Percentiles rank a stretch among this genome's conserved stretches.
These are phyloP conservation scores for Tolypocladium tropicale DNA, from an alignment of 2,329 filamentous ascomycete genomes.

Conservation along the genomic window DNA sequence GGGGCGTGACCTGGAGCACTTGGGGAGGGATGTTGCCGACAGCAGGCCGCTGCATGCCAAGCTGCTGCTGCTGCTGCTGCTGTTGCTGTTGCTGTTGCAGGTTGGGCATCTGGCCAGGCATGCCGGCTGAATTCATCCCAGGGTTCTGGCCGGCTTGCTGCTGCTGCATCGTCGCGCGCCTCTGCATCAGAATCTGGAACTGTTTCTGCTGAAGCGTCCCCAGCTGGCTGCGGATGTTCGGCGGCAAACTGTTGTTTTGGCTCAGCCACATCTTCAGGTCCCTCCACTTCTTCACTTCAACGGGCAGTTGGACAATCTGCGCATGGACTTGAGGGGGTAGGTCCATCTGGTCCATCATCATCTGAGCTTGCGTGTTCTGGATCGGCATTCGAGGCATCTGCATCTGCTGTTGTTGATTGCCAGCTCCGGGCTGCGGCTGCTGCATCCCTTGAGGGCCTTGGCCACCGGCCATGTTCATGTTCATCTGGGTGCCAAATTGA, in stretches of 20 bases:
- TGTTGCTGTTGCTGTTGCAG: slow-evolving; percentile 8
- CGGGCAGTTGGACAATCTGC: slow-evolving; percentile 22
- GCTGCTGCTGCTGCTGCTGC: slow-evolving; percentile 9
- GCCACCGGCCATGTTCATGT: slow-evolving; percentile 17
- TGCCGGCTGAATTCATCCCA: slow-evolving; percentile 13
- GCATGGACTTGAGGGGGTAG: slow-evolving; percentile 26
- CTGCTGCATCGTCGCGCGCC: slow-evolving; percentile 17
- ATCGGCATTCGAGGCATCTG: slow-evolving; percentile 15
- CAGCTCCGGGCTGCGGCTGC: slow-evolving; percentile 10
- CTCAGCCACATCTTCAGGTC: slow-evolving; percentile 33
- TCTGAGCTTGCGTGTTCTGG: slow-evolving; percentile 22
- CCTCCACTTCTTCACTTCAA: slow-evolving; percentile 38
- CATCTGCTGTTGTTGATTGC: slow-evolving; percentile 9
- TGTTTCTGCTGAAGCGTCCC: slow-evolving; percentile 26
- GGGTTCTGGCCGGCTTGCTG: slow-evolving; percentile 19
- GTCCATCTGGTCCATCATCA: slow-evolving; percentile 38
- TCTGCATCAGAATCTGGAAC: slow-evolving; percentile 23
- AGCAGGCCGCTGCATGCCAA: slow-evolving; percentile 13
- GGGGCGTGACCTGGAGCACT: slow-evolving; percentile 20
- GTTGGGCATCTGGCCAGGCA: slow-evolving; percentile 16
- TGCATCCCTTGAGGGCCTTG: slow-evolving; percentile 19
- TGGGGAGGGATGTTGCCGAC: slow-evolving; percentile 17
- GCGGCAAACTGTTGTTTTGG: slow-evolving; percentile 23
- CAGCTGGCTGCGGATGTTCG: slow-evolving; percentile 21
- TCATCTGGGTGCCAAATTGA: slow-evolving; percentile 22